Base-by-base conservation (phyloP, 257 asterid genomes). In the Osmanthus fragrans region DNA sequence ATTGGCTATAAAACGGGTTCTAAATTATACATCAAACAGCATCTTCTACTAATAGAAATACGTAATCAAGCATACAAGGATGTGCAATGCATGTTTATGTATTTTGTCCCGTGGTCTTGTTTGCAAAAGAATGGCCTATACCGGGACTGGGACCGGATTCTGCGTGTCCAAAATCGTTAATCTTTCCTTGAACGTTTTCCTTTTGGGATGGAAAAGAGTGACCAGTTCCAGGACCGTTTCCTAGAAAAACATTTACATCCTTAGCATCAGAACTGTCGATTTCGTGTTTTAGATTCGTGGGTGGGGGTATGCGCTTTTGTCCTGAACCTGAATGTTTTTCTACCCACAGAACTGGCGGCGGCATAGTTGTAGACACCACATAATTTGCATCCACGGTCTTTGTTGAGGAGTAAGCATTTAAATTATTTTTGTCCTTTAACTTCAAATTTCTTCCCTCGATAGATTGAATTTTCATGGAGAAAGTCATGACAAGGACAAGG, bases 151-250 rank as follows among this genome's bases (percentile, higher is more conserved):
- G 90, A n/a, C 91, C 90, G 13, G 90, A 82, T 42, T 73, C 74
- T 9, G 89, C 84, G 71, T 90, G 87, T 75, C 81, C 83, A 80
- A 84, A 77, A 68, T 82, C 85, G 32, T 78, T 79, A 16, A 76
- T 33, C 37, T 77, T 49, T 60, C 80, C 78, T 0, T 76, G 70
- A 33, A 27, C 80, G 76, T 60, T 72, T 56, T 4, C 69, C 23
- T 73, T 72, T 75, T 42, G 5, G 72, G 69, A 79, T 13, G 51
- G 36, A 78, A 73, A 76, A 16, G 82, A 77, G 80, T 92, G 97
- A 23, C 93, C 95, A 15, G 86, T 75, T 51, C 95, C 92, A 15
- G 95, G 93, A 76, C 97, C 90, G 77, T 88, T 83, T 70, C 97
- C 95, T n/a, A 89, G 85, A 73, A 86, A 79, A 66, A 79, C 84